Conservation (phyloP, 73 alveolate species). For the Loxodes magnus region DNA sequence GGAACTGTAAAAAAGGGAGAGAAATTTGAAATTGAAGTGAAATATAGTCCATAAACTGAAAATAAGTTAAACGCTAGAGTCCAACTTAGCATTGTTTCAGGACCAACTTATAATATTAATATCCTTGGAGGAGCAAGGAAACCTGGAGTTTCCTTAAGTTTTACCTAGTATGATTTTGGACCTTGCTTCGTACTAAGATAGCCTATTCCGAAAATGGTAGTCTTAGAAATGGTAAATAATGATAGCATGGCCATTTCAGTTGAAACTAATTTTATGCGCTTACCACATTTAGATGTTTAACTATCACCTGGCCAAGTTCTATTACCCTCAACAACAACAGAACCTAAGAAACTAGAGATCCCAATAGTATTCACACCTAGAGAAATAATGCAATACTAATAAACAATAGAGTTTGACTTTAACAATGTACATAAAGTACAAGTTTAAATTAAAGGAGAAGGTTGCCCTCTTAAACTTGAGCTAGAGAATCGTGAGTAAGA, state of each 20-base stretch:
- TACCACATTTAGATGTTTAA: slow-evolving; percentile 85
- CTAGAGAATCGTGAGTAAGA: slow-evolving; percentile 90
- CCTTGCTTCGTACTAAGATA: slow-evolving; percentile 96
- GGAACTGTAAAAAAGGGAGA: slow-evolving; percentile 94
- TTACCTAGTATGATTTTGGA: slow-evolving; percentile 84
- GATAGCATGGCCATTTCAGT: slow-evolving; percentile 93
- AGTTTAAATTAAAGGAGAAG: slow-evolving; percentile 96
- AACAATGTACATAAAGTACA: slow-evolving; percentile 86
- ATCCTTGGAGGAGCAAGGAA: slow-evolving; percentile 89
- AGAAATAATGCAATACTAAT: slow-evolving; percentile 79
- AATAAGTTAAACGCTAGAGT: slow-evolving; percentile 73
- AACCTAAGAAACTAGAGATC: slow-evolving; percentile 70
- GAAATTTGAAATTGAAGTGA: slow-evolving; percentile 65
- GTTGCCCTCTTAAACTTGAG: slow-evolving; percentile 92
- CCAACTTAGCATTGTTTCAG: slow-evolving; percentile 74
- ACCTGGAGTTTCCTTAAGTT: slow-evolving; percentile 89
- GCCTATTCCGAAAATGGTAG: slow-evolving; percentile 77
- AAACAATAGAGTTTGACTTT: slow-evolving; percentile 83
- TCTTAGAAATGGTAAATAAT: slow-evolving; percentile 78
- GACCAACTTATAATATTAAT: slow-evolving; percentile 89
- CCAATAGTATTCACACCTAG: slow-evolving; percentile 97
- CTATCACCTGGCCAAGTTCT: slow-evolving; percentile 94
- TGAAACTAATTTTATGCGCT: slow-evolving; percentile 84
- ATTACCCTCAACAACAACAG: slow-evolving; percentile 73
- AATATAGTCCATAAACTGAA: slow-evolving; percentile 77